Evolutionary conservation across 768 basidiomycete genomes (phyloP).

Genomic region (Panaeolus papilionaceus): DNA sequence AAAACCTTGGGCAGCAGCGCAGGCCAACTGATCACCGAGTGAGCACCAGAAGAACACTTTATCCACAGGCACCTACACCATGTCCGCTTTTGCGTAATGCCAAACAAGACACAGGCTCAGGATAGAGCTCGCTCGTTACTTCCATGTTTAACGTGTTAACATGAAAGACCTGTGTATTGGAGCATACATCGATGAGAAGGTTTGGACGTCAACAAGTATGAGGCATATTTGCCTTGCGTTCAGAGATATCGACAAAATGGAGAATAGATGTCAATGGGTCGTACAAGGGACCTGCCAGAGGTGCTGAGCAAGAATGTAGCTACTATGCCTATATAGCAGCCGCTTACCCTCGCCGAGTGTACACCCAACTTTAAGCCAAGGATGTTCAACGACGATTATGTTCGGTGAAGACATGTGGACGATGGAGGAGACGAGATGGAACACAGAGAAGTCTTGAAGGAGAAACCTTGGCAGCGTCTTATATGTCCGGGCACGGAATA

Average conservation of each 20-base stretch:
- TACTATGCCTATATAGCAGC: neutral
- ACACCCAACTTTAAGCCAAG: constrained; percentile 60
- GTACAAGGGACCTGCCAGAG: constrained; percentile 61
- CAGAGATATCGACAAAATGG: constrained; percentile 74
- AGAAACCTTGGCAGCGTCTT: constrained; percentile 24
- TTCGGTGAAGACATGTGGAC: constrained; percentile 26
- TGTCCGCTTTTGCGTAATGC: constrained; percentile 52
- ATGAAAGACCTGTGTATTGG: constrained; percentile 53
- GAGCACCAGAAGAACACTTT: constrained; percentile 9
- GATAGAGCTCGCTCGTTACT: constrained; percentile 53
- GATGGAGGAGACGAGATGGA: neutral
- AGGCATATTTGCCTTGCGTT: constrained; percentile 48
- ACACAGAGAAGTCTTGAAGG: neutral
- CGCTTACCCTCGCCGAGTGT: constrained; percentile 65
- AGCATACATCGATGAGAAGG: constrained; percentile 18
- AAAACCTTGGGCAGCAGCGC: constrained; percentile 63
- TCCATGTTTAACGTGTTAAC: constrained; percentile 48
- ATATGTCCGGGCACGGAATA: constrained; percentile 31
- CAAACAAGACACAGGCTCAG: constrained; percentile 63
- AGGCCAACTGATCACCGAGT: constrained; percentile 52
- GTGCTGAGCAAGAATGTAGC: constrained; percentile 7
- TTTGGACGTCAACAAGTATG: neutral
- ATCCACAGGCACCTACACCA: constrained; percentile 44
- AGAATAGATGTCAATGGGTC: constrained; percentile 57
- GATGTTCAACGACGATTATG: constrained; percentile 46